Evolutionary conservation across 345 rosid genomes (phyloP), one percentile per base, ranked within the genome.

Genomic region (Excoecaria agallocha): DNA sequence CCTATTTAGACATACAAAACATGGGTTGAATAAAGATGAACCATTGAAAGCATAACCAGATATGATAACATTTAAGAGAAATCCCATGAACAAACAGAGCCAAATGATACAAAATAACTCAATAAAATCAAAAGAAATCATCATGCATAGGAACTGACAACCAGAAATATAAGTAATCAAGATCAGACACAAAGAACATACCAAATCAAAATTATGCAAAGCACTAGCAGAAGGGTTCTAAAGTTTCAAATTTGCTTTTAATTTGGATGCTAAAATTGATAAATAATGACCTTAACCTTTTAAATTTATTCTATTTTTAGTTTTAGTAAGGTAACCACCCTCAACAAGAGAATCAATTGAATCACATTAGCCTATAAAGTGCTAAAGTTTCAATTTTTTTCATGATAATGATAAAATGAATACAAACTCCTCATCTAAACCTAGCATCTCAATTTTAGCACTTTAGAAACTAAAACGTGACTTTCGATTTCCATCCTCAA

Each of bases 391-490:
- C 61, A 52, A 69, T n/a, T 1, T 51, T n/a, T 49, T 35, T 5
- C 17, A 16, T 24, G 41, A 51, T 22, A 0, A n/a, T 52, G 16
- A 19, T 17, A 52, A 17, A 19, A 4, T 6, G 24, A 20, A 57
- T n/a, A 57, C 2, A n/a, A 57, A 57, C 20, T 57, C 62, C 37
- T 57, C 62, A 57, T 5, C 35, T 57, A 20, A 57, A 57, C 16
- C 35, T 22, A 69, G 51, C 25, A 67, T 54, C 56, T n/a, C 71
- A 20, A 48, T 43, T 72, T 61, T 49, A 65, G 69, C 69, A 20
- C 30, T n/a, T 43, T 30, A 3, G 4, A 22, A 66, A 66, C 10
- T 45, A 0, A 65, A 25, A 58, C 38, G 11, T 6, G 1, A 25
- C 13, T 39, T 6, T 13, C 20, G 75, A 63, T 70, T 56, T 51